phyloP scores from a whole-genome alignment of 768 basidiomycete species.

The Lactarius hengduanensis region DNA sequence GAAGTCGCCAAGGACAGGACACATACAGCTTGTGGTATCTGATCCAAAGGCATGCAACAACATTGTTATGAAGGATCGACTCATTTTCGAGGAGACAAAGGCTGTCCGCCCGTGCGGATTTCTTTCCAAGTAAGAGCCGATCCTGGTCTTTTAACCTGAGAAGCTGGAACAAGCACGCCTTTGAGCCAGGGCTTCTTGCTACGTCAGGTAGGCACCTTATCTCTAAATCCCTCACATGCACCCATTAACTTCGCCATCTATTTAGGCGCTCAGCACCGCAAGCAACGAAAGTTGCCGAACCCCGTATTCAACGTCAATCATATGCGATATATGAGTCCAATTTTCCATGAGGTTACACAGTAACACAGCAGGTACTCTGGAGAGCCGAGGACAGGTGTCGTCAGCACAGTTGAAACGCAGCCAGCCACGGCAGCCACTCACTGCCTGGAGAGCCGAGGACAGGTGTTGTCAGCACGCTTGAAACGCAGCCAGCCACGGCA shows the following conservation, averaged over 20 bases:
- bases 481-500: no score
- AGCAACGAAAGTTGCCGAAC: not conserved
- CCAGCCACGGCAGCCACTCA: no score
- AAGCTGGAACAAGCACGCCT: not conserved
- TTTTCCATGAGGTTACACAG: not conserved
- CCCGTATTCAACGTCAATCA: conserved; percentile 8
- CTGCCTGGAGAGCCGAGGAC: no score
- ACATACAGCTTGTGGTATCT: not conserved
- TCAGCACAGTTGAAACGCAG: no score
- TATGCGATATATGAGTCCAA: conserved; percentile 15
- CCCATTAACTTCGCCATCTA: not conserved
- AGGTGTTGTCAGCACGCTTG: no score
- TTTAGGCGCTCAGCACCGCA: not conserved
- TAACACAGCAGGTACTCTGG: no score
- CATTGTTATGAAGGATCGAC: not conserved
- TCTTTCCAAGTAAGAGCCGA: not conserved
- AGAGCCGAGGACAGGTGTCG: no score
- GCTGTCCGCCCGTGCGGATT: not conserved
- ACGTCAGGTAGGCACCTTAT: not conserved
- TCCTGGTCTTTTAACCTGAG: not conserved
- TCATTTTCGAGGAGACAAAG: conserved; percentile 5
- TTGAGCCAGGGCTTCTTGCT: not conserved
- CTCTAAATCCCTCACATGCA: not conserved
- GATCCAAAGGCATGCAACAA: not conserved
- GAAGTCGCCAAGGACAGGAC: not conserved